phyloP scores from a whole-genome alignment of 2,329 filamentous ascomycete genomes.

The Talaromyces sp. region DNA sequence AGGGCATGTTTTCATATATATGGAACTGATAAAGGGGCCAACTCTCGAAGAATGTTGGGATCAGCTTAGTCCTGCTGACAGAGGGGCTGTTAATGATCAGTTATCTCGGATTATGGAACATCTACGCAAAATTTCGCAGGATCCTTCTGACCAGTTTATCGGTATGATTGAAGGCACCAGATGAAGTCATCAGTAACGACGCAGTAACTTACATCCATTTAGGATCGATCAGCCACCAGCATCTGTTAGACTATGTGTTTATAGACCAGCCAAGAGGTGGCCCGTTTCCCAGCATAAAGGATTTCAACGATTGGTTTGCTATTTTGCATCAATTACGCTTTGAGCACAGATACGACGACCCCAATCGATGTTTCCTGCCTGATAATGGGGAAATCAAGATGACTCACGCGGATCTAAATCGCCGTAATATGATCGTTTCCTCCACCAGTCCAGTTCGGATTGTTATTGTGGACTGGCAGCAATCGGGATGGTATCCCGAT shows the following conservation, averaged over 20 bases:
- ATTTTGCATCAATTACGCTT: background rate
- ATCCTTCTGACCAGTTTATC: background rate
- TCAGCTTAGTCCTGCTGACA: background rate
- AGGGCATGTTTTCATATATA: background rate
- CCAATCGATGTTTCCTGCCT: slow-evolving; percentile 12
- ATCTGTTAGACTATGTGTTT: background rate
- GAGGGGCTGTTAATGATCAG: background rate
- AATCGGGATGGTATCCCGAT: slow-evolving; percentile 31
- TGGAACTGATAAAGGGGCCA: background rate
- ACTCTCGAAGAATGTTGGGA: background rate
- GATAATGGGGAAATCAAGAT: slow-evolving; percentile 27
- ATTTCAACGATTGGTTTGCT: background rate
- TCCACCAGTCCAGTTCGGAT: slow-evolving; percentile 18
- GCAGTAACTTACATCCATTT: background rate
- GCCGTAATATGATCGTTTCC: slow-evolving; percentile 29
- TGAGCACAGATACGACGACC: background rate
- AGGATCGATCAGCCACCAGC: background rate
- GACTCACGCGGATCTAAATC: slow-evolving; percentile 32
- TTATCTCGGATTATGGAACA: background rate
- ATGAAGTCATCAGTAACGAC: background rate
- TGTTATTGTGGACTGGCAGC: slow-evolving; percentile 27
- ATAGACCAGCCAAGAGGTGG: fast-evolving
- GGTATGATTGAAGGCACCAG: background rate
- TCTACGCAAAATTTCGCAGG: background rate
- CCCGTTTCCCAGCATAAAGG: background rate